Evolutionary conservation across 2,329 filamentous ascomycete species (phyloP).

Genomic region (Trichoderma citrinoviride): DNA sequence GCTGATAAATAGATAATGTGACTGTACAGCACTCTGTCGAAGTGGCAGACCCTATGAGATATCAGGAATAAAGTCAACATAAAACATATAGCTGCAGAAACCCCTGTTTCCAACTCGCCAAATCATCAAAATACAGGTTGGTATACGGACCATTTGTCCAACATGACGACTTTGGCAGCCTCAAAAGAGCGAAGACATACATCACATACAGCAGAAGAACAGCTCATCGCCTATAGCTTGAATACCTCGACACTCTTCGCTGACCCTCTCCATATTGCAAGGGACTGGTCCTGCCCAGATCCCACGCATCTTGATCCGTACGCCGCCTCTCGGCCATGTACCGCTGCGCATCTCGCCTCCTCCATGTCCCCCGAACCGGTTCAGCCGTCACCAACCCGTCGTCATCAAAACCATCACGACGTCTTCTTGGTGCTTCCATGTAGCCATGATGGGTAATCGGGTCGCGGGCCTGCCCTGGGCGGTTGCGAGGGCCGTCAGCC

Average conservation of each 20-base stretch:
- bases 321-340: not conserved
- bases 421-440: not conserved
- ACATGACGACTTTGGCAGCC: too few relatives aligned
- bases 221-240: not conserved
- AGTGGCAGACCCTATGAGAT: too few relatives aligned
- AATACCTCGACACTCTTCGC: not conserved
- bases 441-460: not conserved
- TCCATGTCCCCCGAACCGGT: not conserved
- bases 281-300: not conserved
- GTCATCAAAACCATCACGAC: not conserved
- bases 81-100: too few relatives aligned
- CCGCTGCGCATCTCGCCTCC: conserved; percentile 2
- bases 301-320: not conserved
- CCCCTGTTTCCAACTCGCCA: too few relatives aligned
- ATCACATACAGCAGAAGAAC: not conserved
- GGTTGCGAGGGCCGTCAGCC: not conserved
- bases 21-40: too few relatives aligned
- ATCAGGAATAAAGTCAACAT: too few relatives aligned
- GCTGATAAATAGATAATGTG: too few relatives aligned
- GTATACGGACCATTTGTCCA: too few relatives aligned
- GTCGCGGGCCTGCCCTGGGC: not conserved
- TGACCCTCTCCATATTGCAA: not conserved
- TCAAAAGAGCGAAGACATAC: not conserved
- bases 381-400: not conserved
- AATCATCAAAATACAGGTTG: too few relatives aligned